phyloP scores from a whole-genome alignment of 1,284 basidiomycete species.

The Athelia sp. region DNA sequence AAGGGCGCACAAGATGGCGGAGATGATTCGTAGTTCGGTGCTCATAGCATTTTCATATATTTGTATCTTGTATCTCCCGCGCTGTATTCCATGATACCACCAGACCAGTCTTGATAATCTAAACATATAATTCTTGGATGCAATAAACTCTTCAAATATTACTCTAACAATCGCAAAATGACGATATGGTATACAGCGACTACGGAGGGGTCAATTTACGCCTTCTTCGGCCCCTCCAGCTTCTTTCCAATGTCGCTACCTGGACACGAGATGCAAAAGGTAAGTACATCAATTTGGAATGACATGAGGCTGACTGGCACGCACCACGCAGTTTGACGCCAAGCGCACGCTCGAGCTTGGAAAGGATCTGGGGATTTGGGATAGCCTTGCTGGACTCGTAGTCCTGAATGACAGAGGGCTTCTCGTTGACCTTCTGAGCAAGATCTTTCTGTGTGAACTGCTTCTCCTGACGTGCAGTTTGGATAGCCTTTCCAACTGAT shows the following conservation, averaged over 20 bases:
- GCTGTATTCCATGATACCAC: not conserved
- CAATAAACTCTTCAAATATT: constrained; percentile 17
- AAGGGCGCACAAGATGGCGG: constrained; percentile 14
- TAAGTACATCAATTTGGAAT: constrained; percentile 3
- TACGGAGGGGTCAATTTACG: constrained; percentile 36
- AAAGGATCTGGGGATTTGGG: constrained; percentile 86
- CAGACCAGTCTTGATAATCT: not conserved
- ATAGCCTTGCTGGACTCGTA: constrained; percentile 89
- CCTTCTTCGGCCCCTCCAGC: constrained; percentile 71
- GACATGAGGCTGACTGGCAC: constrained; percentile 17
- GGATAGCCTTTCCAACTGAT: constrained; percentile 85
- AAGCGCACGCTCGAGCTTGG: constrained; percentile 87
- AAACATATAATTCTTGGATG: not conserved
- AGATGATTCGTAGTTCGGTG: constrained; percentile 4
- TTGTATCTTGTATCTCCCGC: not conserved
- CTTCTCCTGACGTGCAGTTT: constrained; percentile 74
- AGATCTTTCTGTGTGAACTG: constrained; percentile 90
- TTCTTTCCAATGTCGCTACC: constrained; percentile 80
- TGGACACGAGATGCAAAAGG: constrained; percentile 20
- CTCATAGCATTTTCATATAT: not conserved
- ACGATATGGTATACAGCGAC: constrained; percentile 13
- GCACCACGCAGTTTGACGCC: constrained; percentile 90
- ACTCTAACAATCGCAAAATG: constrained; percentile 9
- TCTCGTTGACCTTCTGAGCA: constrained; percentile 90
- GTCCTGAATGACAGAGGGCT: constrained; percentile 82